Evolutionary conservation across 2,329 filamentous ascomycete genomes (phyloP).

Genomic region (Aureobasidium sp.): DNA sequence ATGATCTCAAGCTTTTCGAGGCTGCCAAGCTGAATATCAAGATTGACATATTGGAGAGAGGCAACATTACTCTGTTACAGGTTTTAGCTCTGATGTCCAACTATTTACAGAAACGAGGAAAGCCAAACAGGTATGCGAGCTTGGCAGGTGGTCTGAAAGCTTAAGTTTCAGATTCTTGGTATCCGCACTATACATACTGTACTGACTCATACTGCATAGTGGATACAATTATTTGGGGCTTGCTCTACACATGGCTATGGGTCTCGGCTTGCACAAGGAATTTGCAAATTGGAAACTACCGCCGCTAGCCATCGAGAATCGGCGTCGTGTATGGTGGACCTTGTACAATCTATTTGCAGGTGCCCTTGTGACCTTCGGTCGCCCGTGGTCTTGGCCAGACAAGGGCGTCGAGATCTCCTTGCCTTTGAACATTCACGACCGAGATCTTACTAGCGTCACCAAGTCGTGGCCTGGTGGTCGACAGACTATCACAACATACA

Average conservation of each 20-base stretch:
- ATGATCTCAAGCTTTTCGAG: slow-evolving; percentile 38
- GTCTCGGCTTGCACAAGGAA: slow-evolving; percentile 44
- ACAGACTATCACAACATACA: slow-evolving; percentile 35
- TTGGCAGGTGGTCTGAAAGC: neutral
- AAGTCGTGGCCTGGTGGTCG: slow-evolving; percentile 17
- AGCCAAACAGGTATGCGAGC: slow-evolving; percentile 33
- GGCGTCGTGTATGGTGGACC: slow-evolving; percentile 31
- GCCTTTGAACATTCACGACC: slow-evolving; percentile 41
- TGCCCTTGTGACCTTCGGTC: slow-evolving; percentile 44
- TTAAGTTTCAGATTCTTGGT: neutral
- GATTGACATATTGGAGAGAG: slow-evolving; percentile 42
- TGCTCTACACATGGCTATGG: slow-evolving; percentile 44
- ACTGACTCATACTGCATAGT: slow-evolving; percentile 19
- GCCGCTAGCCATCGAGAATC: slow-evolving; percentile 30
- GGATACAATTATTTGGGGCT: slow-evolving; percentile 45
- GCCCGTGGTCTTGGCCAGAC: slow-evolving; percentile 41
- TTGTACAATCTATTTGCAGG: slow-evolving; percentile 42
- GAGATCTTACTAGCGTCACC: slow-evolving; percentile 32
- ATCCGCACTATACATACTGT: neutral
- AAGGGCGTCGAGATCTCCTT: slow-evolving; percentile 38
- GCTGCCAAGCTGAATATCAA: slow-evolving; percentile 41
- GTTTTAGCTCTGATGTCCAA: slow-evolving; percentile 42
- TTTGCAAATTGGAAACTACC: slow-evolving; percentile 42
- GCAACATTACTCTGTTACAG: slow-evolving; percentile 44
- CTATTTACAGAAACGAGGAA: slow-evolving; percentile 44